Base-by-base conservation (phyloP, 805 yeast species). In the Candida peoriensis region DNA sequence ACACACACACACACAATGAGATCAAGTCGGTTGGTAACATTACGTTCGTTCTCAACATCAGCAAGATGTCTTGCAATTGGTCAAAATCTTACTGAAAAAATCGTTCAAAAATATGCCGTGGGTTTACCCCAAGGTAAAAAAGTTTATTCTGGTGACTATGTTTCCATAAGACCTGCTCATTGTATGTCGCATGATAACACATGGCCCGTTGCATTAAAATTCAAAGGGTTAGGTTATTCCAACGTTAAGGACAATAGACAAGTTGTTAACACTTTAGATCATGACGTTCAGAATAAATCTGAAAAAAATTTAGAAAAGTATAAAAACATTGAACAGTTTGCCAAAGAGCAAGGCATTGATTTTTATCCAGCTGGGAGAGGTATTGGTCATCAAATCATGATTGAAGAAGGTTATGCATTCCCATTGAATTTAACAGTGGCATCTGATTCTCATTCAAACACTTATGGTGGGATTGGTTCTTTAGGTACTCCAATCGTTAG, bases 131-230 rank as follows among this genome's bases (percentile, higher is more conserved):
- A 68, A n/a, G 80, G 76, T 20, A 90, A 93, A 57, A 56, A 66
- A 36, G 96, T 93, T 24, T 78, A 69, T 50, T 71, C 86, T 30
- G 98, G 97, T 11, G 99, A 93, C 64, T 93, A 89, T 63, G 97
- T 94, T 33, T 77, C 96, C 2, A 90, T 93, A 55, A 74, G 68
- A 52, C 99, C 99, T 4, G 90, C 95, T 3, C 95, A 93, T 65
- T 94, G 97, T 61, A 93, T 93, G 99, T 87, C 97, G 12, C 99
- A 93, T 60, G 99, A 93, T 61, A 93, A 93, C 63, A 81, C 97
- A 28, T 94, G 99, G 98, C 99, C 99, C 1, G 97, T 93, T 13
- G 98, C 98, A 1, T 71, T 90, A 55, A 93, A 93, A 64, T 93
- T 93, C 66, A 86, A 76, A 79, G 95, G 95, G 6, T 71, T 93